Conservation (phyloP, 192 early-diverging fungal species). For the Podochytrium sp. region DNA sequence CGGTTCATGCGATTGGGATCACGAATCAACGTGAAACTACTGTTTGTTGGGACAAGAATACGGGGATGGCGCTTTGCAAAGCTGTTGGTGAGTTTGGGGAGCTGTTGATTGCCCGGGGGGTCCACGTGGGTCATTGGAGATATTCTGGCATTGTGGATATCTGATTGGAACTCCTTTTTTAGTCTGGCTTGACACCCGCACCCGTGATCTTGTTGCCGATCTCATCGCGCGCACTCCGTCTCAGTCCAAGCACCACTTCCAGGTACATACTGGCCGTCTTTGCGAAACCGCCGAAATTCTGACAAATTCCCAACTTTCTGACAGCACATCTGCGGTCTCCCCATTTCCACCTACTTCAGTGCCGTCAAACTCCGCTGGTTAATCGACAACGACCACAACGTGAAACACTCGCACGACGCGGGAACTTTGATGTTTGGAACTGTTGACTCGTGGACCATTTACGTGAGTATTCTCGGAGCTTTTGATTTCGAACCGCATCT, state of each 20-base stretch:
- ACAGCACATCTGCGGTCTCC: constrained; percentile 75
- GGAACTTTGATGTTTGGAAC: constrained; percentile 83
- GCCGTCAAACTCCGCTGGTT: constrained; percentile 93
- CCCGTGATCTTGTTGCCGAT: constrained; percentile 69
- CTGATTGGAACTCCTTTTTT: too few species aligned
- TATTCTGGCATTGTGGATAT: not conserved
- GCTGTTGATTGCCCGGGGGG: not conserved
- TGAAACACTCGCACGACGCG: constrained; percentile 74
- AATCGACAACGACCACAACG: constrained; percentile 77
- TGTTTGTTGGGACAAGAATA: constrained; percentile 83
- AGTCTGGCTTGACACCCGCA: constrained; percentile 91
- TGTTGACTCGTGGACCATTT: constrained; percentile 93
- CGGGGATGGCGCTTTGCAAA: constrained; percentile 53
- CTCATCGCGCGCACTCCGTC: constrained; percentile 62
- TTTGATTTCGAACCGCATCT: too few species aligned
- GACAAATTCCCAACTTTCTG: too few species aligned
- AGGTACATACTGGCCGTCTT: constrained; percentile 16
- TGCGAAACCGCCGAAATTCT: not conserved
- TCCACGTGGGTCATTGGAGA: not conserved
- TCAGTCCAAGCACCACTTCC: constrained; percentile 48
- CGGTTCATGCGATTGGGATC: constrained; percentile 76
- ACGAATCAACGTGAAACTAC: constrained; percentile 96
- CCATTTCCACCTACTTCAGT: constrained; percentile 90
- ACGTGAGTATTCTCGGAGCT: constrained; percentile 61
- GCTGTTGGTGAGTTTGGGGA: constrained; percentile 11